Evolutionary conservation across 2,329 filamentous ascomycete species (phyloP).

Genomic region (Tympanopsis confertula): DNA sequence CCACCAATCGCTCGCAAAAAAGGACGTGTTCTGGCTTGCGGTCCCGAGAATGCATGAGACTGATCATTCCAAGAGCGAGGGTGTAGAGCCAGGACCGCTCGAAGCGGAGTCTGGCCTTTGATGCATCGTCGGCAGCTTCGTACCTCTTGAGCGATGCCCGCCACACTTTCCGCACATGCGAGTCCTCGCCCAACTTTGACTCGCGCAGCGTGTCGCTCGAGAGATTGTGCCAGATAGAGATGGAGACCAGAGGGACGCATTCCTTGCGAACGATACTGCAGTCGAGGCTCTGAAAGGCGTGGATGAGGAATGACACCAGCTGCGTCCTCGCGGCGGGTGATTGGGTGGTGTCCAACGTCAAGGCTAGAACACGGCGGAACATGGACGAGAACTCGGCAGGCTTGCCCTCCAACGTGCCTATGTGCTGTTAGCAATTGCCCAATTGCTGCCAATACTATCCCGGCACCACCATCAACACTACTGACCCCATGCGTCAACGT

Average conservation of each 20-base stretch:
- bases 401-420: constrained; percentile 65
- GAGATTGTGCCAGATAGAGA: constrained; percentile 90
- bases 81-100: constrained; percentile 90
- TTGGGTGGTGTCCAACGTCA: constrained; percentile 65
- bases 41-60: constrained; percentile 49
- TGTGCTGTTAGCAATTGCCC: constrained; percentile 16
- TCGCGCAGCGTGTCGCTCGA: constrained; percentile 68
- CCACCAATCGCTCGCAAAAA: constrained; percentile 88
- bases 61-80: constrained; percentile 71
- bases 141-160: constrained; percentile 75
- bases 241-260: constrained; percentile 87
- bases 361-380: constrained; percentile 79
- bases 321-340: constrained; percentile 61
- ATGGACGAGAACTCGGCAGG: constrained; percentile 75
- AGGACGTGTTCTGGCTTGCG: constrained; percentile 44
- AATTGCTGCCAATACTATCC: constrained; percentile 3
- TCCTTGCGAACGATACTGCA: constrained; percentile 83
- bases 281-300: constrained; percentile 88
- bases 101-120: constrained; percentile 72
- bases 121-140: constrained; percentile 69
- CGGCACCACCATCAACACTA: constrained; percentile 2
- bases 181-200: constrained; percentile 56
- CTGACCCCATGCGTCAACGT: constrained; percentile 75
- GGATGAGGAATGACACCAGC: constrained; percentile 79
- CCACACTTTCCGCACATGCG: constrained; percentile 82